These are phyloP conservation scores for Nannizzia gypsea DNA, from an alignment of 2,329 filamentous ascomycete species.

Conservation along the genomic window DNA sequence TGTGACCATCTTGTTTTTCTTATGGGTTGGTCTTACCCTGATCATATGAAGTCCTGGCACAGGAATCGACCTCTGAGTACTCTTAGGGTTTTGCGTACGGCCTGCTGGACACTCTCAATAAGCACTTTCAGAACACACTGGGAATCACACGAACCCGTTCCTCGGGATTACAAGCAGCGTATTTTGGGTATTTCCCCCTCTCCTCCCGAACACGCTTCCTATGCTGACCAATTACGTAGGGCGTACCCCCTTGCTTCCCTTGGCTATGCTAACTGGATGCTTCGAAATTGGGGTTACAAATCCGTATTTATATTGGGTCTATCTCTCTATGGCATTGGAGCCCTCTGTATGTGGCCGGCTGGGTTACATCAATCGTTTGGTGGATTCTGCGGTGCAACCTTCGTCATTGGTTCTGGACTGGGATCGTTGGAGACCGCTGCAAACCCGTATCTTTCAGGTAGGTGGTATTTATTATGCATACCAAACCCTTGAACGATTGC, in stretches of 20 bases:
- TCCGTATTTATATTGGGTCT: slow-evolving; percentile 68
- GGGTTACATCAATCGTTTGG: slow-evolving; percentile 60
- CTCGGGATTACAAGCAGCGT: slow-evolving; percentile 51
- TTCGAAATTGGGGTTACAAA: slow-evolving; percentile 66
- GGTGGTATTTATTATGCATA: background rate
- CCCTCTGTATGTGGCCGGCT: slow-evolving; percentile 75
- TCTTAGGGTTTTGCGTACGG: slow-evolving; percentile 38
- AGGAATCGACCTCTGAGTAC: background rate
- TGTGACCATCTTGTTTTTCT: slow-evolving; percentile 41
- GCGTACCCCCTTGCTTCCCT: slow-evolving; percentile 45
- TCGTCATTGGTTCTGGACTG: slow-evolving; percentile 62
- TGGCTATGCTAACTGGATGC: slow-evolving; percentile 46
- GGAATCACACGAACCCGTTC: slow-evolving; percentile 46
- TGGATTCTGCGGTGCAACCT: slow-evolving; percentile 60
- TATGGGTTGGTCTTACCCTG: slow-evolving; percentile 35
- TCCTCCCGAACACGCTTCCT: background rate
- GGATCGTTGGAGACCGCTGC: slow-evolving; percentile 66
- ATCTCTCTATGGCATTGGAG: slow-evolving; percentile 56
- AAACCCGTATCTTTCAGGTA: slow-evolving; percentile 59
- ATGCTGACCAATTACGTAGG: slow-evolving; percentile 16
- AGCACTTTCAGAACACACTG: slow-evolving; percentile 48
- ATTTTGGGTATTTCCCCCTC: slow-evolving; percentile 43
- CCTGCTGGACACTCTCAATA: slow-evolving; percentile 41
- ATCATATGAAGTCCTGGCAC: background rate
- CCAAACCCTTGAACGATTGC: background rate